Base-by-base conservation (phyloP, 2,329 filamentous ascomycete genomes). In the Knufia fluminis region DNA sequence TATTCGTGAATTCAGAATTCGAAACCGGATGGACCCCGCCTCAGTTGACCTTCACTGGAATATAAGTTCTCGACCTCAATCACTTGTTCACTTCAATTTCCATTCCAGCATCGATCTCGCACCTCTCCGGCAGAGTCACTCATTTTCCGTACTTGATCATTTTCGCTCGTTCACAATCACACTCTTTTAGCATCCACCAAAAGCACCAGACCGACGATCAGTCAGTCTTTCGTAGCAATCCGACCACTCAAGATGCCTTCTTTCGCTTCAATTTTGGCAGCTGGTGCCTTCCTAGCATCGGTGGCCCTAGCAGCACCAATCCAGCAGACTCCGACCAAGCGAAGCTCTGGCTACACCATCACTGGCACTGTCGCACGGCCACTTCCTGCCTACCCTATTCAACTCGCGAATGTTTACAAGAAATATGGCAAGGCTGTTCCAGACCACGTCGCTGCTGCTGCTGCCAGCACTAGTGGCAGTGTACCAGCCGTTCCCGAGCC, bases 401-500 rank as follows among this genome's bases (percentile, higher is more conserved):
- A 42, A 24, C 50, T 59, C 26, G 51, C 52, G 24, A 51, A 53
- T 35, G 49, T 49, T 12, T 59, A 55, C 49, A 46, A 36, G 36
- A 59, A 59, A 35, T 59, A 54, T 49, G 56, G 54, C 26, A 51
- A 45, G 17, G 19, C 50, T 33, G 56, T 57, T n/a, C 57, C 57
- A 4, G 46, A 26, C 7, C 48, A 50, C 28, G 51, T 59, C 46
- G 41, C 48, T 12, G 45, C 45, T 7, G 57, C 57, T 4, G 57
- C 46, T 14, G 39, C 45, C n/a, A 38, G 8, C 17, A 19, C n/a
- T 3, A 41, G 24, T 46, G 56, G 58, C 35, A 51, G 51, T 22
- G 58, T 59, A 44, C 51, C 64, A 20, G 67, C 71, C 16, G 71
- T 66, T 16, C 74, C 76, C 0, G 64, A 72, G 52, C 57, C 65